Base-by-base conservation (phyloP, 768 basidiomycete species). In the Exsudoporus frostii region DNA sequence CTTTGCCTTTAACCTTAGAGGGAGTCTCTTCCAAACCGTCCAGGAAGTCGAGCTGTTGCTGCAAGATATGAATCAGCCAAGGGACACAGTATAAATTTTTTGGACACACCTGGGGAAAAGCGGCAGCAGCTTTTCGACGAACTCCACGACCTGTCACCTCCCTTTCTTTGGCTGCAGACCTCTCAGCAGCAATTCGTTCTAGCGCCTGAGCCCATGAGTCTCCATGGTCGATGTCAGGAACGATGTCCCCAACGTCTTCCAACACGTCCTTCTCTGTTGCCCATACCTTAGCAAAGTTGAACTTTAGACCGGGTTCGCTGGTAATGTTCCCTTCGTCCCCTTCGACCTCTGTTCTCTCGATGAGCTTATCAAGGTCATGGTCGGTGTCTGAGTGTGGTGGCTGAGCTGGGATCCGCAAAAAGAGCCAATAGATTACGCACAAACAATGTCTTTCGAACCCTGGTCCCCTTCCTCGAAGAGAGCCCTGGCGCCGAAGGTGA, bases 251-350 rank as follows among this genome's bases (percentile, higher is more conserved):
- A 20, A 91, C 65, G 15, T 90, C 88, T 64, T 87, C 88, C 44
- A 90, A 69, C 3, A 74, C 63, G 49, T 86, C 86, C 64, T 88
- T 86, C 54, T 88, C 84, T 22, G 88, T 84, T 1, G 87, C 82
- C 95, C 95, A 98, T 39, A 98, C 80, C 67, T 95, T 94, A 11
- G 95, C 93, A 63, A 95, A 96, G 7, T 81, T 82, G 67, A 98
- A 97, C 9, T 82, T 75, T 29, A 84, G 68, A 34, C 76, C 74
- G n/a, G 78, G 72, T 42, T 80, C 79, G 52, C 77, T 79, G 5
- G 75, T 65, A 19, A 71, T 67, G 45, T 79, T 77, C 48, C 79
- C 69, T 24, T 84, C 80, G 13, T 81, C 84, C 54, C 73, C 81
- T 55, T 92, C 87, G 47, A 79, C 74, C 67, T 93, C 90, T 1